Percentiles rank a stretch among this genome's conserved stretches.
phyloP scores from a whole-genome alignment of 192 early-diverging fungal genomes.

The Rhizoclosmatium globosum region DNA sequence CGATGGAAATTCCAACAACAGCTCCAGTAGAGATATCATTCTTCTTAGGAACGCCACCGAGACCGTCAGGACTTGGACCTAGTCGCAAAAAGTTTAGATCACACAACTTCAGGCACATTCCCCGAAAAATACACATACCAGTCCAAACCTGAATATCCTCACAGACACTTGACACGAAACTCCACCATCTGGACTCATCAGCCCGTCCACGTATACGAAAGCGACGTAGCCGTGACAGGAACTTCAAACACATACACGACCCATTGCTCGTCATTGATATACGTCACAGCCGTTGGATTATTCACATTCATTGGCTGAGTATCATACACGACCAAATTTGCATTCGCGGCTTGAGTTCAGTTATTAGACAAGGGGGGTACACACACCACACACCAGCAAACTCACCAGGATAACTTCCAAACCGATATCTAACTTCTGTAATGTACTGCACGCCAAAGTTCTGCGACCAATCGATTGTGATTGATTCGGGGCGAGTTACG shows the following conservation, averaged over 20 bases:
- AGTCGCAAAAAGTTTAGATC: not conserved
- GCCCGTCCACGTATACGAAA: not conserved
- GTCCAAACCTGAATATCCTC: conserved; percentile 28
- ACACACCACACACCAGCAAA: no score
- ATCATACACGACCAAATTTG: conserved; percentile 30
- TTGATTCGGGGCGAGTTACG: not conserved
- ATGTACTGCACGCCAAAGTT: conserved; percentile 32
- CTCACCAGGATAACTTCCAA: conserved; percentile 5
- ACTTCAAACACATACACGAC: conserved; percentile 33
- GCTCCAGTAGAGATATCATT: not conserved
- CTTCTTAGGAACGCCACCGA: not conserved
- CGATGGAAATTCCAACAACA: conserved; percentile 16
- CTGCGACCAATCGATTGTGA: conserved; percentile 16
- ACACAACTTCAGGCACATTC: not conserved
- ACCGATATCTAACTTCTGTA: conserved; percentile 24
- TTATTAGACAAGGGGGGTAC: not conserved
- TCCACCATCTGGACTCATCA: conserved; percentile 13
- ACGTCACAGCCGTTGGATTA: conserved; percentile 32
- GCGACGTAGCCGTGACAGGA: conserved; percentile 20
- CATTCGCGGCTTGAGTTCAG: not conserved
- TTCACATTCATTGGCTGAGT: conserved; percentile 33
- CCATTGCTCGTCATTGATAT: conserved; percentile 19
- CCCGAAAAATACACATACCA: not conserved
- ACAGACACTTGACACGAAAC: conserved; percentile 13
- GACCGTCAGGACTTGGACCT: conserved; percentile 10